Evolutionary conservation across 495 filamentous ascomycete species (phyloP), one percentile per base, ranked within the genome.

Genomic region (Lasiosphaeria ovina): DNA sequence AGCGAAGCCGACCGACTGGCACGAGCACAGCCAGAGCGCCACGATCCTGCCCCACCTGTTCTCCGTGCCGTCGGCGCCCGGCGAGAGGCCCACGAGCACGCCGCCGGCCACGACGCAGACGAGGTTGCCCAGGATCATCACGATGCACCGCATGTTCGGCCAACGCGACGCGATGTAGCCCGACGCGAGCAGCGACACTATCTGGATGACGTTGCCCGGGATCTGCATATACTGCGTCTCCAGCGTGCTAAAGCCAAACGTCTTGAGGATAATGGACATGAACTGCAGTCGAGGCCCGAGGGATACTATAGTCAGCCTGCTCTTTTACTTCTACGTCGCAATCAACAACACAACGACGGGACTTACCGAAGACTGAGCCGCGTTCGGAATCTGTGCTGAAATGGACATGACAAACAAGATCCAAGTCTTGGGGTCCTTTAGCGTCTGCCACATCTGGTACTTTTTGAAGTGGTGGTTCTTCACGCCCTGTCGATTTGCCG

Each of bases 261-360:
- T 91, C 3, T 24, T 24, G 24, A 24, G 24, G 24, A 24, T 24
- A 24, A 24, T 24, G 24, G 79, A 83, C 3, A 92, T 87, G 59
- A 91, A 90, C 4, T 91, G 70, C 3, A 88, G 87, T 0, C 89
- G 87, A 66, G 91, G 91, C 0, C 88, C 87, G n/a, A 80, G 81
- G n/a, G 90, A 84, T 4, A 87, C 88, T 17, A 88, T 88, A 62
- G 91, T 90, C 60, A 91, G 83, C 1, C 85, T 89, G 63, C 90
- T 89, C 16, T 7, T 11, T 17, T 6, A 11, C 7, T 0, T 4
- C 61, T 64, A 40, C 7, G 10, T 44, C 35, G n/a, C 32, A 14
- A 9, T 3, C 10, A 12, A 12, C 8, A n/a, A 45, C 36, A 31
- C 42, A 33, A 3, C 9, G 7, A 2, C 32, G 33, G 34, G 4